Evolutionary conservation across 768 basidiomycete genomes (phyloP), one percentile per base, ranked within the genome.

Genomic region (Rhodosporidiobolus sp.): DNA sequence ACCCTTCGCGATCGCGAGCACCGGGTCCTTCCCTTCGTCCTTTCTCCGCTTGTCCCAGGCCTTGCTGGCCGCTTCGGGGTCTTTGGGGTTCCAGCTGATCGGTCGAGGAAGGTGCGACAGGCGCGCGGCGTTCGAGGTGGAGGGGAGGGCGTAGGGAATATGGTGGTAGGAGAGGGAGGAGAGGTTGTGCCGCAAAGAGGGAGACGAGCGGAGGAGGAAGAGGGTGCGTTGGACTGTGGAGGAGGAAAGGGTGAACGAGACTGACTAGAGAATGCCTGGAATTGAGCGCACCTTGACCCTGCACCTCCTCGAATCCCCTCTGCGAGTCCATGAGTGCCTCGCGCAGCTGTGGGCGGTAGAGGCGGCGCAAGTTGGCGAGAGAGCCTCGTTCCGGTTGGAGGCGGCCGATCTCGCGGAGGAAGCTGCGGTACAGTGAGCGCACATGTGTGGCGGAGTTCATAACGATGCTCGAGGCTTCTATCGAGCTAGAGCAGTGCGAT

Each of bases 141-240:
- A 14, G 1, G 49, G 55, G n/a, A 72, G 49, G 12, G 5, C 26
- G 61, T 17, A n/a, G 3, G 67, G 72, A 4, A 59, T 45, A 63
- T 73, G 72, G 58, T 73, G 67, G 38, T 69, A 73, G 20, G 63
- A 43, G 14, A 73, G 67, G 19, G 63, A 65, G 24, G 63, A 54
- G 53, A 73, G 63, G 48, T 69, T 73, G 11, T 7, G 22, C 6
- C 26, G 14, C 9, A 73, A 54, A 7, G 30, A 10, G 8, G 50
- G 67, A 3, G 66, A 67, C 1, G 62, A 59, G n/a, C 12, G 0
- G 17, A 73, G 66, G 43, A 73, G 56, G 1, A 50, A 24, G n/a
- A 72, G 60, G 28, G 65, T 66, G 30, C 59, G 54, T 3, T n/a
- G 7, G 14, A 66, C 70, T 72, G 58, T 12, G 9, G 43, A 34